Percentiles rank a stretch among this genome's conserved stretches.
Conservation (phyloP, 768 basidiomycete species). For the Suillus brevipes region DNA sequence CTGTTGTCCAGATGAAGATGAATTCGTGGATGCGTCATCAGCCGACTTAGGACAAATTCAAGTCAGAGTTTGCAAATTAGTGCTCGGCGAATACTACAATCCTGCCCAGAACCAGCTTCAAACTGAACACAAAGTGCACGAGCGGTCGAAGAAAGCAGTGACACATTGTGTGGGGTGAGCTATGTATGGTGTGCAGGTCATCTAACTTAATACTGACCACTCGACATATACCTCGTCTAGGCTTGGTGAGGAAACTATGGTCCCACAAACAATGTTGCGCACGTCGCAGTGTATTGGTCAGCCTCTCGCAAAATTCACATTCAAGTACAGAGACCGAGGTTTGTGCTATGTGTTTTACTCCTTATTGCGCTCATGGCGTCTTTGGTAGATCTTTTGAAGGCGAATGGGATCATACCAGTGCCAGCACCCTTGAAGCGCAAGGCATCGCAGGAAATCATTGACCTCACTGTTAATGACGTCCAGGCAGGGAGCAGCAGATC, state of each 20-base stretch:
- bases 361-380: neutral
- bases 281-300: neutral
- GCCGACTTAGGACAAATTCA: constrained; percentile 8
- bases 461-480: constrained; percentile 20
- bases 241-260: constrained; percentile 23
- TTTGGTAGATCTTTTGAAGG: constrained; percentile 27
- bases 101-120: neutral
- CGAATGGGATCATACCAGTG: constrained; percentile 27
- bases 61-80: neutral
- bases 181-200: constrained; percentile 22
- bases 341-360: constrained; percentile 8
- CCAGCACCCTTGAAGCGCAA: constrained; percentile 9
- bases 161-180: constrained; percentile 29
- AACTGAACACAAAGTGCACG: constrained; percentile 26
- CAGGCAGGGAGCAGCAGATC: constrained; percentile 16
- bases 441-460: constrained; percentile 18
- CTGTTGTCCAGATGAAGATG: constrained; percentile 26
- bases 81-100: neutral
- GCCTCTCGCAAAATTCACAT: constrained; percentile 28
- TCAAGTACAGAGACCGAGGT: constrained; percentile 33
- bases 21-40: constrained; percentile 19
- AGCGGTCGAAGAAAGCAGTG: constrained; percentile 33
- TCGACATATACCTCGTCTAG: constrained; percentile 12
- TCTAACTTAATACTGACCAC: neutral
- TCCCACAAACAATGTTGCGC: neutral